Evolutionary conservation across 495 filamentous ascomycete genomes (phyloP), one percentile per base, ranked within the genome.

Genomic region (Penicillium steckii): DNA sequence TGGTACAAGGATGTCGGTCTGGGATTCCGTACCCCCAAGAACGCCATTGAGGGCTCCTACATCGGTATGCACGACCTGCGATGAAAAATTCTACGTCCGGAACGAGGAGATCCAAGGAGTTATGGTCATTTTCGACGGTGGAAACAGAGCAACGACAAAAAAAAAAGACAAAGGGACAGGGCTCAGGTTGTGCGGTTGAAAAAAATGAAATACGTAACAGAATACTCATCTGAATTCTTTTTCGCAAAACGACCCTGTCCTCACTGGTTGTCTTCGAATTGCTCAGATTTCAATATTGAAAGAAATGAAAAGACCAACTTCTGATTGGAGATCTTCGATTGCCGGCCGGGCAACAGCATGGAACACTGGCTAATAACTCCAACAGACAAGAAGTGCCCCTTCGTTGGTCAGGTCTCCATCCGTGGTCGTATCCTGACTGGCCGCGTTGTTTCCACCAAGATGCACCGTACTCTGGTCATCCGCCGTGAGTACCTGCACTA

Each of bases 1-100:
- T 99, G 91, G 91, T 97, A 91, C 78, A 99, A 99, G 88, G 95
- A 99, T 69, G 90, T 99, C 70, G 94, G 94, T 72, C 80, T 99
- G 74, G 94, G 94, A 63, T 97, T 99, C 86, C 85, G 89, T 77
- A 97, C 95, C 71, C 94, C 94, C 70, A 91, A 89, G 85, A 88
- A 82, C 64, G 94, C 94, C 67, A 97, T 99, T 82, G 91, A 97
- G 79, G 94, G 94, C 71, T 86, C 74, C 73, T 99, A 97, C 81
- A 99, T 99, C 75, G 93, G 93, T 97, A 95, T 80, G 90, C 60
- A 68, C 64, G 66, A 72, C 59, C 59, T 65, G 44, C 62, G 56
- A 58, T 61, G n/a, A 29, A 50, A 62, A 48, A 50, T 61, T 66
- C 55, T 30, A 29, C 21, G 24, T 32, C 46, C 48, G 50, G 46